Evolutionary conservation across 2,329 filamentous ascomycete genomes (phyloP), one percentile per base, ranked within the genome.

Genomic region (Colletotrichum siamense): DNA sequence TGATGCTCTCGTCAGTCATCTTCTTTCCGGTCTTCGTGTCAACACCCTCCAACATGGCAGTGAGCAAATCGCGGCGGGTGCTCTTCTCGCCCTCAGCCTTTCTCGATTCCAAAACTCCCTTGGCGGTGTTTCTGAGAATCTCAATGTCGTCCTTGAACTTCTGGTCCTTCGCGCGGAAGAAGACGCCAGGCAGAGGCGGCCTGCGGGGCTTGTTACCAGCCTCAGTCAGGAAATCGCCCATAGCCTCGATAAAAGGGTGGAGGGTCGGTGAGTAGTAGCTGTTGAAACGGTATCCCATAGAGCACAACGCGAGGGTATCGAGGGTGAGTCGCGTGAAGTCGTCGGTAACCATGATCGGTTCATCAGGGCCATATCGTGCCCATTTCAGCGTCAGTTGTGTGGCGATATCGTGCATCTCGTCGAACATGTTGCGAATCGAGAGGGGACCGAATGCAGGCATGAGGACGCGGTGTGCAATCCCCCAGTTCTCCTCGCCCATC

Each of bases 371-470:
- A 63, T 82, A 81, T 65, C 90, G 84, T 5, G 88, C 89, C 89
- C 89, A 91, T 79, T 91, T 91, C 78, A 90, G 82, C 5, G 89
- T 86, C 36, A 91, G 79, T 74, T 92, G 89, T 3, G 85, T 85
- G 8, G 88, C 86, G 67, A 91, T 87, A 77, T 91, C 90, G 73
- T 87, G 83, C 87, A 88, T 88, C 77, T 88, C 86, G 78, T 88
- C 85, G 77, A 89, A 92, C 90, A 92, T 91, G 30, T 83, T 83
- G 32, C 91, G 88, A 79, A 95, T 95, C 2, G 90, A 88, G 26
- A 95, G 82, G 0, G 94, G 94, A 0, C 93, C 93, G 81, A 95
- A 95, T 4, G 92, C 92, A 1, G 94, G 93, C 80, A 94, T 89
- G 71, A 95, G 85, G 13, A 93, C 85, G 28, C 92, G 86, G 80